Evolutionary conservation across 1,139 yeast species (phyloP).

Genomic region (Saccharomyces hybrid): DNA sequence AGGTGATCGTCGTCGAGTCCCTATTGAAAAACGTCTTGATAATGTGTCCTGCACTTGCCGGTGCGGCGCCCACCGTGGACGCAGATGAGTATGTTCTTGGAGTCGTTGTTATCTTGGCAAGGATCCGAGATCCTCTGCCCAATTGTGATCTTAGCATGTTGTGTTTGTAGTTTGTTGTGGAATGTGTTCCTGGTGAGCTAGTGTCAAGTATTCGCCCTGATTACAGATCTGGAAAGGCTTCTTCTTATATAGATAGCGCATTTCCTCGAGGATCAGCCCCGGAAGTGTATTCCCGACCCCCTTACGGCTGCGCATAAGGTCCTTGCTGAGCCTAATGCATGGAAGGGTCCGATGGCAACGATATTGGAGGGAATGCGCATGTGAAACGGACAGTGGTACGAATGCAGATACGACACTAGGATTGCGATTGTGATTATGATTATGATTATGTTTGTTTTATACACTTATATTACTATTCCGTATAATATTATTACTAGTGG

Average conservation of each 20-base stretch:
- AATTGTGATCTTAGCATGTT: neutral
- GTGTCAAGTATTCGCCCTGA: neutral
- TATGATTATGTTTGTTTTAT: neutral
- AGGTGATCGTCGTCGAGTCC: neutral
- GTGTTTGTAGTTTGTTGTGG: neutral
- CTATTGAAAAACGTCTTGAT: neutral
- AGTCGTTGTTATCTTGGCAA: neutral
- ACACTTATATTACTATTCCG: neutral
- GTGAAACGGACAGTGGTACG: neutral
- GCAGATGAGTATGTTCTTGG: neutral
- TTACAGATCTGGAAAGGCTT: neutral
- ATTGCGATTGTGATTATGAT: neutral
- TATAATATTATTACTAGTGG: neutral
- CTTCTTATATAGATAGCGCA: neutral
- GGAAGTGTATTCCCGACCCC: conserved; percentile 1
- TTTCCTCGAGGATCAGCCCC: conserved; percentile 1
- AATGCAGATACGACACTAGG: neutral
- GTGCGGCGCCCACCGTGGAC: neutral
- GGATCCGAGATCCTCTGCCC: neutral
- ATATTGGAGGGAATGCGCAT: neutral
- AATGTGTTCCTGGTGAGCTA: neutral
- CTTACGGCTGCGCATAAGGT: conserved; percentile 1
- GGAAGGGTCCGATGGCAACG: neutral
- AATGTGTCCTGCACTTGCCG: neutral
- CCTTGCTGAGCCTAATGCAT: neutral